Evolutionary conservation across 2,329 filamentous ascomycete genomes (phyloP).

Genomic region (Calonectria crousiana): DNA sequence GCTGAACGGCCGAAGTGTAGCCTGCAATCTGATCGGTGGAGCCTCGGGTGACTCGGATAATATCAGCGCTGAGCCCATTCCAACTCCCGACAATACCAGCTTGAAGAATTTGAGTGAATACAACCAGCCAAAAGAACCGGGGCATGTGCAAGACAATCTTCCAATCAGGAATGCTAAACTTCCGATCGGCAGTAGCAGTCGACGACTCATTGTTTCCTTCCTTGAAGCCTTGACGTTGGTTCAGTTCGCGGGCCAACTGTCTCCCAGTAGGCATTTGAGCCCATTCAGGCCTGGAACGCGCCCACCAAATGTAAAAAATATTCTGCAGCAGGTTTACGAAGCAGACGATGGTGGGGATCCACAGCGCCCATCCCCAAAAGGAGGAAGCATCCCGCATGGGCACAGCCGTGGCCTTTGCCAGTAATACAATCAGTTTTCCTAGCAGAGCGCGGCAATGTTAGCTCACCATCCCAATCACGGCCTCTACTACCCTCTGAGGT

Average conservation of each 20-base stretch:
- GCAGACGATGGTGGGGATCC: constrained; percentile 42
- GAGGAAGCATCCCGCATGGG: constrained; percentile 42
- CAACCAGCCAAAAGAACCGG: constrained; percentile 42
- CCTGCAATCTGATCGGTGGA: constrained; percentile 44
- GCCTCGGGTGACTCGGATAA: constrained; percentile 38
- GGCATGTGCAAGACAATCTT: constrained; percentile 30
- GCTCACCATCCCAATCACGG: background rate
- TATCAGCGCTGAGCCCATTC: constrained; percentile 38
- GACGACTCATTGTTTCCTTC: background rate
- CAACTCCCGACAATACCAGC: constrained; percentile 36
- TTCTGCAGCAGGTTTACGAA: constrained; percentile 37
- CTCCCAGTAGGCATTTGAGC: constrained; percentile 39
- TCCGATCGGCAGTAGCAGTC: background rate
- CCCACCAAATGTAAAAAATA: constrained; percentile 42
- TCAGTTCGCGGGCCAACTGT: constrained; percentile 11
- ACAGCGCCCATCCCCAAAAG: constrained; percentile 46
- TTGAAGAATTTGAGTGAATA: constrained; percentile 39
- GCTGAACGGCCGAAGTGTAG: constrained; percentile 43
- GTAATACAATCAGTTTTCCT: constrained; percentile 41
- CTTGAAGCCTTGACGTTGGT: background rate
- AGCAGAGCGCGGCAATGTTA: background rate
- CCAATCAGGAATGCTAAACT: constrained; percentile 12
- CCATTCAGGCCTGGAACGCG: constrained; percentile 36
- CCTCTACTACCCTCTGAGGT: background rate
- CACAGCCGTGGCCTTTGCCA: constrained; percentile 42